Percentiles rank a stretch among this genome's conserved stretches.
Conservation (phyloP, 1,284 basidiomycete genomes). For the Xerocomus nothofagi region DNA sequence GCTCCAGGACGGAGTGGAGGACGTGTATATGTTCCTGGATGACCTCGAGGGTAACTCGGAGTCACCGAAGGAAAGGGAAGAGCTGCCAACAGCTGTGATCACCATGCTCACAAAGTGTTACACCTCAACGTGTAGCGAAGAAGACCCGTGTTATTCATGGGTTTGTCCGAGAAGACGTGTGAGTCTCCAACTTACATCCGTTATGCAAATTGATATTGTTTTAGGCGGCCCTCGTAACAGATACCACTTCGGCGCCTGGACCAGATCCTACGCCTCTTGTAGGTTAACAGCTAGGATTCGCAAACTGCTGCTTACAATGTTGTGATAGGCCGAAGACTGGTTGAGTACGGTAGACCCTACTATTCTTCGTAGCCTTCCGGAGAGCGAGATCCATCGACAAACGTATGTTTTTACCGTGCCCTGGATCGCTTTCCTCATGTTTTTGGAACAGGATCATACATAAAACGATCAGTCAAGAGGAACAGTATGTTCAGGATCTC, state of each 20-base stretch:
- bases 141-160: constrained; percentile 68
- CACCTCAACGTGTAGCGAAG: constrained; percentile 76
- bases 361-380: constrained; percentile 70
- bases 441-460: constrained; percentile 71
- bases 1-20: constrained; percentile 88
- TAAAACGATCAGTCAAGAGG: constrained; percentile 89
- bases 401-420: constrained; percentile 45
- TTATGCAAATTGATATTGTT: constrained; percentile 14
- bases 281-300: constrained; percentile 6
- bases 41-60: constrained; percentile 73
- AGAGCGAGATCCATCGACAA: constrained; percentile 83
- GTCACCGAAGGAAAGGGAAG: constrained; percentile 60
- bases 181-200: constrained; percentile 22
- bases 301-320: constrained; percentile 23
- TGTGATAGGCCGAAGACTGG: constrained; percentile 65
- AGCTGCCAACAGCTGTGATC: constrained; percentile 83
- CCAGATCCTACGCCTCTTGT: constrained; percentile 31
- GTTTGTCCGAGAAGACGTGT: constrained; percentile 67
- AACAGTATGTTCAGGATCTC: constrained; percentile 88
- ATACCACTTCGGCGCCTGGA: constrained; percentile 21
- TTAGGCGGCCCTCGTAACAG: constrained; percentile 27
- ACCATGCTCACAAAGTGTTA: constrained; percentile 85
- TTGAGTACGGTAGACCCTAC: constrained; percentile 63
- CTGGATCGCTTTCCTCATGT: not conserved
- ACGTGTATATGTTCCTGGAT: constrained; percentile 95